Conservation (phyloP, 2,329 filamentous ascomycete species). For the Diaporthe humulicola region DNA sequence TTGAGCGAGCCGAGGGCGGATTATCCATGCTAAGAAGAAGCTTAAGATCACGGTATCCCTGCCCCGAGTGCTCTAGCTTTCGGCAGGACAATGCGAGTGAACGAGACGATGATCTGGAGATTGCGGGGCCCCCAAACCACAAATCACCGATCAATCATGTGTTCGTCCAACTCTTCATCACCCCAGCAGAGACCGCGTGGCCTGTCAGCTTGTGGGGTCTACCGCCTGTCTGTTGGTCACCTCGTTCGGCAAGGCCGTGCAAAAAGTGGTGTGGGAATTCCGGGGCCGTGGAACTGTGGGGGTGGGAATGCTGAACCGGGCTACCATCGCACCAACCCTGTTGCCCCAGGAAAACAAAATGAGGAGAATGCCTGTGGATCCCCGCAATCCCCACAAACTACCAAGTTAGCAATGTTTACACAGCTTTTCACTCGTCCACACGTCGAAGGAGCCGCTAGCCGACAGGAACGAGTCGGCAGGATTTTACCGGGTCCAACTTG, state of each 20-base stretch:
- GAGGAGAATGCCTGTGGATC: slow-evolving; percentile 7
- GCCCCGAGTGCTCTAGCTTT: neutral
- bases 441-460: neutral
- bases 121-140: slow-evolving; percentile 8
- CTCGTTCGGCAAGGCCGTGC: slow-evolving; percentile 5
- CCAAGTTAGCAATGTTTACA: slow-evolving; percentile 18
- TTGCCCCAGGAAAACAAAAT: slow-evolving; percentile 27
- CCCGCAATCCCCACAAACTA: slow-evolving; percentile 4
- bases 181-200: slow-evolving; percentile 15
- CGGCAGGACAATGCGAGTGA: neutral
- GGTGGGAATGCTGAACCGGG: neutral
- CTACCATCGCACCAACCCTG: neutral
- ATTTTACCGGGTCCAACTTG: neutral
- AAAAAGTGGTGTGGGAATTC: slow-evolving; percentile 11
- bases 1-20: neutral
- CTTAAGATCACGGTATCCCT: slow-evolving; percentile 14
- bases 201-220: neutral
- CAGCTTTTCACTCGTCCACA: neutral
- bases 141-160: slow-evolving; percentile 27
- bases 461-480: neutral
- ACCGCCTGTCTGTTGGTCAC: neutral
- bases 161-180: slow-evolving; percentile 12
- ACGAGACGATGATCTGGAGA: slow-evolving; percentile 12
- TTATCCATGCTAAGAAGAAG: neutral
- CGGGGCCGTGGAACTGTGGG: slow-evolving; percentile 17